phyloP scores from a whole-genome alignment of 2,329 filamentous ascomycete genomes.

The Plenodomus lindquistii region DNA sequence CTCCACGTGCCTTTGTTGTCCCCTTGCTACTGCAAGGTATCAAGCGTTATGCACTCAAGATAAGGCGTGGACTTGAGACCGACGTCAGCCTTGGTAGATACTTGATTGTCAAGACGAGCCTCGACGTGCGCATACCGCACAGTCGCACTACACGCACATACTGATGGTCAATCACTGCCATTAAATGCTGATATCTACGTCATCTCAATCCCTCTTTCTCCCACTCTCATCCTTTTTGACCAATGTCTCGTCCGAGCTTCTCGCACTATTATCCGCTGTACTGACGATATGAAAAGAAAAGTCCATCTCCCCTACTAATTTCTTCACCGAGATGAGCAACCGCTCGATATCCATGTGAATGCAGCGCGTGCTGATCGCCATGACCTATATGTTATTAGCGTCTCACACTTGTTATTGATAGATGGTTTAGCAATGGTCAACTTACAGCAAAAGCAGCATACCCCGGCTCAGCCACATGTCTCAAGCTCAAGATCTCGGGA shows the following conservation, averaged over 20 bases:
- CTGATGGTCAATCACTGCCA: too few relatives aligned
- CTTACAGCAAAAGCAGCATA: constrained; percentile 73
- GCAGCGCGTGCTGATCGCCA: constrained; percentile 72
- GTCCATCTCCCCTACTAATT: constrained; percentile 73
- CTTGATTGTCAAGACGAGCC: too few relatives aligned
- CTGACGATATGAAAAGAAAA: constrained; percentile 67
- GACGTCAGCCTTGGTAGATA: too few relatives aligned
- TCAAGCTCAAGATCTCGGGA: constrained; percentile 63
- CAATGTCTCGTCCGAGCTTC: constrained; percentile 16
- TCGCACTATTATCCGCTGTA: constrained; percentile 10
- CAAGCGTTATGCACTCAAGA: too few relatives aligned
- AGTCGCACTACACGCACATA: too few relatives aligned
- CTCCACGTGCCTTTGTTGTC: too few relatives aligned
- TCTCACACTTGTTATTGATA: not conserved
- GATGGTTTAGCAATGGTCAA: not conserved
- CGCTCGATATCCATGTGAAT: constrained; percentile 70
- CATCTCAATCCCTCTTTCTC: constrained; percentile 10
- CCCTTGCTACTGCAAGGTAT: too few relatives aligned
- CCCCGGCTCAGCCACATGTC: constrained; percentile 70
- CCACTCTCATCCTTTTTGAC: constrained; percentile 6
- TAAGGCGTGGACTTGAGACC: too few relatives aligned
- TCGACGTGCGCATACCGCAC: too few relatives aligned
- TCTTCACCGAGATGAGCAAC: constrained; percentile 63
- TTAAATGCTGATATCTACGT: too few relatives aligned
- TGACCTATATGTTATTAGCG: constrained; percentile 8